phyloP scores from a whole-genome alignment of 2,329 filamentous ascomycete species.

The Penicillium glabrum region DNA sequence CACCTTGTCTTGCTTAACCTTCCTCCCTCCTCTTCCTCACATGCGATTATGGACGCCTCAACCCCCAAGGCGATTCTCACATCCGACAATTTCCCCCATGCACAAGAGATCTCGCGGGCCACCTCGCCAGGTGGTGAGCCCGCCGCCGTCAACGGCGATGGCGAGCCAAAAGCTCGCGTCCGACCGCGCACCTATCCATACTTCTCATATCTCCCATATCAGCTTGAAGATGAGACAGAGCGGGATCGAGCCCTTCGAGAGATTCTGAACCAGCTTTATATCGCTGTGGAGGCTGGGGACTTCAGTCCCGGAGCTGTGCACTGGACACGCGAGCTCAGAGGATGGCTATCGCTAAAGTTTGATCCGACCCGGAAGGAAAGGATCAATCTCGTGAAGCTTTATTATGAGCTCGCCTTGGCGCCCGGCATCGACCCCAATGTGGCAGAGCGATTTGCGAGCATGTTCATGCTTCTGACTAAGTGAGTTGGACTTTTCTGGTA shows the following conservation, averaged over 20 bases:
- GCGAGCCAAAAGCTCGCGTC: slow-evolving; percentile 65
- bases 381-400: slow-evolving; percentile 81
- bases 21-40: slow-evolving; percentile 14
- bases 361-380: slow-evolving; percentile 85
- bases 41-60: slow-evolving; percentile 37
- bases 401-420: slow-evolving; percentile 89
- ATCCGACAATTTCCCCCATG: slow-evolving; percentile 39
- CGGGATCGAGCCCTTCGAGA: slow-evolving; percentile 77
- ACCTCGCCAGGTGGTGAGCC: slow-evolving; percentile 71
- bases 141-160: slow-evolving; percentile 51
- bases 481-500: slow-evolving; percentile 46
- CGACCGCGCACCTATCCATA: slow-evolving; percentile 89
- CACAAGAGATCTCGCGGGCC: slow-evolving; percentile 76
- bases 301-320: slow-evolving; percentile 91
- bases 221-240: slow-evolving; percentile 75
- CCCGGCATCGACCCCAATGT: slow-evolving; percentile 81
- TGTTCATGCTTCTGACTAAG: slow-evolving; percentile 97
- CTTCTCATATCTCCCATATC: slow-evolving; percentile 84
- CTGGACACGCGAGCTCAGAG: slow-evolving; percentile 94
- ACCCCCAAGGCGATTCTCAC: slow-evolving; percentile 35
- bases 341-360: slow-evolving; percentile 96
- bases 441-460: slow-evolving; percentile 88
- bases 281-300: slow-evolving; percentile 86
- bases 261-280: slow-evolving; percentile 91
- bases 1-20: slow-evolving; percentile 17